Percentiles rank a stretch among this genome's conserved stretches.
phyloP scores from a whole-genome alignment of 1,284 basidiomycete genomes.

The Cryptococcus depauperatus region DNA sequence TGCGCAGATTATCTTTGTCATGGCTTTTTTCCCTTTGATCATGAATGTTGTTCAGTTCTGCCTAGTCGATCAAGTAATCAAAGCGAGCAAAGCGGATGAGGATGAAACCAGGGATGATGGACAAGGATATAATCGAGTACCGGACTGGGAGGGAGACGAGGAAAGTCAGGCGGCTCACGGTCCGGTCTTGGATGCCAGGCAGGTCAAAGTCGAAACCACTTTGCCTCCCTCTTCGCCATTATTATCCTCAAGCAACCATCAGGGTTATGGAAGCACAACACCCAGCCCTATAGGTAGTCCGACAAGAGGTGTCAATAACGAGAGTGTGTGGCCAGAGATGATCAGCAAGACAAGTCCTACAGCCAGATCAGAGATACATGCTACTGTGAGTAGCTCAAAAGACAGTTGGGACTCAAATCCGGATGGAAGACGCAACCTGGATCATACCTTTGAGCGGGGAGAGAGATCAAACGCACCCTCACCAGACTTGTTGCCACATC shows the following conservation, averaged over 20 bases:
- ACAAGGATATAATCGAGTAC: constrained; percentile 5
- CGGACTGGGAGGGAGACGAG: constrained; percentile 4
- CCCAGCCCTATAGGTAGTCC: constrained; percentile 13
- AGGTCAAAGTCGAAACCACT: neutral
- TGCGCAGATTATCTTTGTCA: constrained; percentile 75
- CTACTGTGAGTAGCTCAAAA: too few species aligned
- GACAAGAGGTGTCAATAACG: neutral
- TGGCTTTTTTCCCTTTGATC: constrained; percentile 85
- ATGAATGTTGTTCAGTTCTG: constrained; percentile 77
- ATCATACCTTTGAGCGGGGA: too few species aligned
- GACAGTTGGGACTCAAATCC: too few species aligned
- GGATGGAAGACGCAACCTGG: too few species aligned
- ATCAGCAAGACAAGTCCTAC: neutral
- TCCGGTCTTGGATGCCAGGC: constrained; percentile 2
- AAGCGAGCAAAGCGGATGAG: constrained; percentile 25
- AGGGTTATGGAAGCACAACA: constrained; percentile 17
- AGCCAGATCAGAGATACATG: too few species aligned
- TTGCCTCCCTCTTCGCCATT: constrained; percentile 16
- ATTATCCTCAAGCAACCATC: constrained; percentile 4
- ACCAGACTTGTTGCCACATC: neutral
- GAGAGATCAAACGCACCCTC: neutral
- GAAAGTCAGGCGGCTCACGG: neutral
- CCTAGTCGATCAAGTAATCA: constrained; percentile 45
- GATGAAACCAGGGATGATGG: constrained; percentile 6
- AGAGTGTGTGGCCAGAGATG: neutral